phyloP scores from a whole-genome alignment of 2,329 filamentous ascomycete species.

The Microthyrium microscopicum region DNA sequence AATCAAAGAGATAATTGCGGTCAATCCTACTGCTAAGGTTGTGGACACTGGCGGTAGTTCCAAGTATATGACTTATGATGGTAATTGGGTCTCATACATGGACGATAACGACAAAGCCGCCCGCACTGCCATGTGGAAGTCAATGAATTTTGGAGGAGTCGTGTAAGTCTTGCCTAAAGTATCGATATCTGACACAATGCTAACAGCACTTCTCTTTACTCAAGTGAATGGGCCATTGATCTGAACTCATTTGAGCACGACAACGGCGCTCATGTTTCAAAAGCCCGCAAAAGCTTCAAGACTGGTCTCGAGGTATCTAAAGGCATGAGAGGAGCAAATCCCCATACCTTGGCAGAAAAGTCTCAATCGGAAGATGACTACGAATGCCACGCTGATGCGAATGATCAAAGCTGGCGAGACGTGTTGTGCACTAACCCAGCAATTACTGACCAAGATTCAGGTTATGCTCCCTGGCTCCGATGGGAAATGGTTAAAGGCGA shows the following conservation, averaged over 20 bases:
- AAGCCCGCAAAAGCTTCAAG: not conserved
- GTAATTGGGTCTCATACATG: conserved; percentile 10
- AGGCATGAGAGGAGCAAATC: not conserved
- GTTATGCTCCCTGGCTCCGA: not conserved
- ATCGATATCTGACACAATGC: too few relatives aligned
- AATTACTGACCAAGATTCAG: not conserved
- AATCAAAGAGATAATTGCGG: conserved; percentile 16
- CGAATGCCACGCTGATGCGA: not conserved
- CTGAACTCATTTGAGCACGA: conserved; percentile 10
- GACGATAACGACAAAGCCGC: conserved; percentile 12
- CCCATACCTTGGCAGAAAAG: too few relatives aligned
- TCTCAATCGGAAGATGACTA: too few relatives aligned
- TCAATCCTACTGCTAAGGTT: not conserved
- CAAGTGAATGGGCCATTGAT: conserved; percentile 22
- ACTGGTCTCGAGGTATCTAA: not conserved
- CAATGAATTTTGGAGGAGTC: conserved; percentile 15
- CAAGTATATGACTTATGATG: conserved; percentile 3
- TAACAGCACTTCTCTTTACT: too few relatives aligned
- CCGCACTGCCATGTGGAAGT: conserved; percentile 11
- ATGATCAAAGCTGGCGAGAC: not conserved
- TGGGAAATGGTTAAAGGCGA: not conserved
- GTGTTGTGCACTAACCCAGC: not conserved
- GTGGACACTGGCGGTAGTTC: not conserved
- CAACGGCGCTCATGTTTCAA: not conserved
- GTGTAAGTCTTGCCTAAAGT: too few relatives aligned